Evolutionary conservation across 176 grass and related monocot genomes (phyloP), one percentile per base, ranked within the genome.

Genomic region (Thinopyrum elongatum): DNA sequence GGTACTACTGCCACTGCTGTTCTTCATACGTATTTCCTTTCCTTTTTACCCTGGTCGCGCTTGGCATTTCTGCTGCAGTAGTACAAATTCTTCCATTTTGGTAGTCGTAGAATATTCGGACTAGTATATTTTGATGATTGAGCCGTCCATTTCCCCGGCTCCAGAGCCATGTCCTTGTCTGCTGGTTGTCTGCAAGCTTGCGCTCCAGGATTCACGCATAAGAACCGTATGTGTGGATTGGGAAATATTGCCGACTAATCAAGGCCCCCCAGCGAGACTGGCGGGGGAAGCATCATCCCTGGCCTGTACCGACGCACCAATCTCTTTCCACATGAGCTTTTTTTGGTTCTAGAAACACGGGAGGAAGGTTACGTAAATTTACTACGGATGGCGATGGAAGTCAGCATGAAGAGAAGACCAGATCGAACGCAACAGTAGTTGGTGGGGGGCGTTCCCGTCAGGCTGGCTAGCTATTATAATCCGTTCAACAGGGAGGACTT

Each of bases 401-500:
- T 62, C 19, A 21, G 55, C 57, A 16, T 46, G 42, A 46, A 46
- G 42, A 3, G 42, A 12, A 78, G 64, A 25, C 46, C 26, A 65
- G 38, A 74, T 64, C 31, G 77, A 58, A 58, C 19, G 55, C 63
- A 59, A 70, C 30, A 61, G 75, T 88, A 31, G 87, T 93, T 98
- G 82, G 80, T 84, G 90, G 47, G 94, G 55, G 85, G 88, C 82
- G 83, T 86, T 95, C 94, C 51, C 35, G 87, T 74, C 85, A 90
- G 74, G 8, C 41, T 73, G 74, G 11, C 27, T n/a, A 81, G 44
- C 68, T 70, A 51, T 59, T 84, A 60, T 85, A 69, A 81, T 87
- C 85, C 41, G 69, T 84, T 84, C 47, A 70, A 28, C 80, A 84
- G 70, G 29, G 53, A 4, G 4, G 2, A 15, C 78, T 81, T 88